phyloP scores from a whole-genome alignment of 306 rosid species.

The Macrotyloma uniflorum region DNA sequence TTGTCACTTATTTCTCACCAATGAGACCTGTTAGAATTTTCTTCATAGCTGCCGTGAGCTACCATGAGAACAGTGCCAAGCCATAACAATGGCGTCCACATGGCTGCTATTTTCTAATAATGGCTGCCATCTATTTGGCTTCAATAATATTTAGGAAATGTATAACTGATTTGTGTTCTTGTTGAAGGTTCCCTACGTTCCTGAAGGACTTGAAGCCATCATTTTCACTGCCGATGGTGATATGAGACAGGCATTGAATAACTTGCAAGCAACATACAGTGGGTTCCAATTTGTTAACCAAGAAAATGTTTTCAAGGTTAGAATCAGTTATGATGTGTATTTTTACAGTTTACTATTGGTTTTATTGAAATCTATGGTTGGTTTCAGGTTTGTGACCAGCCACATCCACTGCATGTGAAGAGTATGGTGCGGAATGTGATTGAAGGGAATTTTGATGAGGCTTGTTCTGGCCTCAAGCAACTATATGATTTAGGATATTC shows the following conservation, averaged over 20 bases:
- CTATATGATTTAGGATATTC: slow-evolving; percentile 92
- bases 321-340: slow-evolving; percentile 1
- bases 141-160: slow-evolving; percentile 9
- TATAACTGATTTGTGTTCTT: slow-evolving; percentile 34
- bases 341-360: background rate
- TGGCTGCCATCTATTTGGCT: slow-evolving; percentile 11
- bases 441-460: slow-evolving; percentile 88
- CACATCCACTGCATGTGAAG: slow-evolving; percentile 98
- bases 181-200: slow-evolving; percentile 93
- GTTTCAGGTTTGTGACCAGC: slow-evolving; percentile 94
- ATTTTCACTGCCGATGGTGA: slow-evolving; percentile 99
- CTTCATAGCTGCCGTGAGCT: background rate
- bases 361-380: slow-evolving; percentile 31
- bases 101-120: background rate
- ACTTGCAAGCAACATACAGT: slow-evolving; percentile 93
- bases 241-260: slow-evolving; percentile 99
- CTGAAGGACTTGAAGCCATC: slow-evolving; percentile 98
- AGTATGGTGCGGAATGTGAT: slow-evolving; percentile 81
- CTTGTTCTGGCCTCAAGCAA: slow-evolving; percentile 85
- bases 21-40: background rate
- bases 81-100: background rate
- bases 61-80: background rate
- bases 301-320: slow-evolving; percentile 94
- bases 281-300: slow-evolving; percentile 98
- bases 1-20: background rate